Evolutionary conservation across 768 basidiomycete genomes (phyloP).

Genomic region (Asterophora parasitica): DNA sequence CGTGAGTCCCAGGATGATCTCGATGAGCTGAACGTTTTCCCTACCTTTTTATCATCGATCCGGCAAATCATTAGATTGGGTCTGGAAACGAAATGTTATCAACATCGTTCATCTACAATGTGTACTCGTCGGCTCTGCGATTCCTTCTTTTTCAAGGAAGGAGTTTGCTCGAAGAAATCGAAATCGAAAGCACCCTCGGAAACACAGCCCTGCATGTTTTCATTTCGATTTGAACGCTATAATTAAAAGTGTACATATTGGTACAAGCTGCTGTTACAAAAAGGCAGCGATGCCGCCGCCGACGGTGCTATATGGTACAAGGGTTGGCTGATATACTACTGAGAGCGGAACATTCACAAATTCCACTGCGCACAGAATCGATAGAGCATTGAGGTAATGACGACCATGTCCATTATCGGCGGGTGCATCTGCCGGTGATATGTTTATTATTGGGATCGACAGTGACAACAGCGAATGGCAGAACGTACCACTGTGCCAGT

Average conservation of each 20-base stretch:
- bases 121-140: neutral
- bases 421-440: slow-evolving; percentile 66
- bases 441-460: slow-evolving; percentile 12
- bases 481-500: slow-evolving; percentile 72
- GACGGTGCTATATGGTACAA: neutral
- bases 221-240: neutral
- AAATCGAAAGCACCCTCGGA: neutral
- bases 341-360: slow-evolving; percentile 25
- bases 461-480: slow-evolving; percentile 13
- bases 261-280: slow-evolving; percentile 8
- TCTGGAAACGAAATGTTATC: neutral
- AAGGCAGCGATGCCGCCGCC: neutral
- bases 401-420: slow-evolving; percentile 86
- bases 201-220: neutral
- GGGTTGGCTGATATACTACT: neutral
- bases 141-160: neutral
- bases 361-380: slow-evolving; percentile 64
- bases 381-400: slow-evolving; percentile 81
- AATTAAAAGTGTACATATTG: slow-evolving; percentile 16
- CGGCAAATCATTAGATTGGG: slow-evolving; percentile 4
- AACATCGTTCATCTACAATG: slow-evolving; percentile 7
- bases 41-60: slow-evolving; percentile 16
- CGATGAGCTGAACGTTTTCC: slow-evolving; percentile 18
- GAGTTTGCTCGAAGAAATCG: neutral
- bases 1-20: slow-evolving; percentile 27